Evolutionary conservation across 116 monocot species (phyloP).

Genomic region (Trichopus zeylanicus): DNA sequence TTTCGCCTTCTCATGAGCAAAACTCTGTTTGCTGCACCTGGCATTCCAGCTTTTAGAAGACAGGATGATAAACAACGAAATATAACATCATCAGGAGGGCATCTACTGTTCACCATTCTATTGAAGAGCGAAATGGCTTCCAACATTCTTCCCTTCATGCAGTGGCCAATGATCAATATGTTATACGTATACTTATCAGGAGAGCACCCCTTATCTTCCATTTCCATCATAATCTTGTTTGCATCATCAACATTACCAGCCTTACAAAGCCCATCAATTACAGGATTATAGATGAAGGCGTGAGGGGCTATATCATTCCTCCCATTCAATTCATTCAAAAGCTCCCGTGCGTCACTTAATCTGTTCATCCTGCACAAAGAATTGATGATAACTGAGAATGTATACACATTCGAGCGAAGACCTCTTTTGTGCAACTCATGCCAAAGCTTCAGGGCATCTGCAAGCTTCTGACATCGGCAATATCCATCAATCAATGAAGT

Average conservation of each 20-base stretch:
- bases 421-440: slow-evolving; percentile 32
- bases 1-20: slow-evolving; percentile 17
- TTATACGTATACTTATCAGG: slow-evolving; percentile 81
- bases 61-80: slow-evolving; percentile 41
- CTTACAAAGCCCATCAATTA: slow-evolving; percentile 71
- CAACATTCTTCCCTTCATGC: slow-evolving; percentile 65
- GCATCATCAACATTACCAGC: slow-evolving; percentile 67
- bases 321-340: slow-evolving; percentile 40
- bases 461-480: slow-evolving; percentile 38
- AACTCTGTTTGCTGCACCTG: slow-evolving; percentile 39
- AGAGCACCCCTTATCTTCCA: slow-evolving; percentile 44
- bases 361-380: slow-evolving; percentile 69
- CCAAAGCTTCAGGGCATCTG: slow-evolving; percentile 60
- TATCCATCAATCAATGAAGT: slow-evolving; percentile 78
- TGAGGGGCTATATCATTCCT: slow-evolving; percentile 34
- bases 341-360: slow-evolving; percentile 34
- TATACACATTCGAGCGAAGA: slow-evolving; percentile 53
- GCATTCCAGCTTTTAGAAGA: slow-evolving; percentile 78
- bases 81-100: slow-evolving; percentile 40
- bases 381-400: slow-evolving; percentile 54
- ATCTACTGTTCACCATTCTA: slow-evolving; percentile 50
- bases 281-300: slow-evolving; percentile 71
- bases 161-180: slow-evolving; percentile 80
- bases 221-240: slow-evolving; percentile 32
- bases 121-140: slow-evolving; percentile 60